Evolutionary conservation across 306 rosid genomes (phyloP), one percentile per base, ranked within the genome.

Genomic region (Dryas drummondii): DNA sequence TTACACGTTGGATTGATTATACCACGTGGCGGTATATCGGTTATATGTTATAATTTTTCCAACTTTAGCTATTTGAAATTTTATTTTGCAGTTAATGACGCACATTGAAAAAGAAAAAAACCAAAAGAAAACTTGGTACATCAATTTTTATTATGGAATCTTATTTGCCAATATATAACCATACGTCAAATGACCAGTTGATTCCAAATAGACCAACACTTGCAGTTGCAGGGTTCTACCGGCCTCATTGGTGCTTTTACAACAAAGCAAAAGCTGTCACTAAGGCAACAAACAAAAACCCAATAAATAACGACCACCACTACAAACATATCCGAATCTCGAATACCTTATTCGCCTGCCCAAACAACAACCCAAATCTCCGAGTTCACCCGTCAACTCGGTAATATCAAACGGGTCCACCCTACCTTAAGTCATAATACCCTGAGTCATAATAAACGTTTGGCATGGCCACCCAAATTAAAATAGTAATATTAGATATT

Each of bases 351-450:
- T 76, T 49, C 71, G 61, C 40, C 70, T 56, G 58, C 78, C 72
- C 66, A 60, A 67, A 81, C 67, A 69, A 37, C 47, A 79, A 73
- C 78, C 76, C 2, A 15, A 80, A 70, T 4, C 45, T 13, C 65
- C 17, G 76, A 56, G 83, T 74, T 80, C 85, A 81, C 84, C 74
- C 58, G 70, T 49, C 68, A 72, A 66, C 84, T 73, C 74, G 74
- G 75, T 65, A 74, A 15, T 22, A 77, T 60, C 56, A 4, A 40
- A 37, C 27, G 59, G 22, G 68, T 69, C 66, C 73, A 48, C 11
- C 60, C 51, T 64, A 15, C 49, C 14, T 0, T 45, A 68, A 68
- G 19, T 72, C 78, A 42, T 45, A 19, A 41, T 7, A 46, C n/a
- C n/a, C n/a, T n/a, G n/a, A 68, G 19, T 72, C 78, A 42, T 45